Base-by-base conservation (phyloP, 2,329 filamentous ascomycete species). In the Colletotrichum higginsianum region DNA sequence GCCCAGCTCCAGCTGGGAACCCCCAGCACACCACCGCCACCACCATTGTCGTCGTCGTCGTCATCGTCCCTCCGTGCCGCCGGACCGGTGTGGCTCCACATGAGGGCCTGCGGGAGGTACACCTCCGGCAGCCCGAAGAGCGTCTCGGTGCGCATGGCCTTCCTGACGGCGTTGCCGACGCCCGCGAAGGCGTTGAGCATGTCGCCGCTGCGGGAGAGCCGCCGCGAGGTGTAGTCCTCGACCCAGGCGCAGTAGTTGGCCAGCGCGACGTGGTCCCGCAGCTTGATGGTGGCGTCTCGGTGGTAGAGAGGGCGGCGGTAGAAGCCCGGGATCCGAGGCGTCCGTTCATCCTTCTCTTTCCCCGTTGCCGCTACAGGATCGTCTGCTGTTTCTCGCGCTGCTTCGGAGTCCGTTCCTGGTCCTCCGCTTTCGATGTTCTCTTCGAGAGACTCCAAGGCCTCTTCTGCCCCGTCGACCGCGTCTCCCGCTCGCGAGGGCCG, bases 221-320 rank as follows among this genome's bases (percentile, higher is more conserved):
- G 44, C 6, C 82, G 78, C 8, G 81, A 76, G 0, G 80, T 80
- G 72, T 84, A 80, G 73, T 83, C 81, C 63, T 83, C 80, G 1
- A 83, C 80, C 21, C 82, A 80, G 7, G 80, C 80, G 2, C 81
- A 79, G 77, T 83, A 83, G 73, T 83, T 81, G n/a, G 80, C 78
- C 49, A 83, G 78, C 2, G 46, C 42, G 35, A 64, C 30, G 6
- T 21, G 60, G 13, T 44, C 44, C 13, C 52, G 42, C 5, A 68
- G 52, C 44, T 50, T 49, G 66, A 68, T 56, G 1, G 60, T 30
- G 52, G 42, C 35, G 13, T 47, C 40, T 2, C n/a, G 44, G 44
- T 30, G 26, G 44, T 64, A 49, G 9, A 53, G 49, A 16, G 66
- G 52, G 15, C 35, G 52, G 30, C 66, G 61, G 44, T 64, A 64